These are phyloP conservation scores for Neoboletus magnificus DNA, from an alignment of 768 basidiomycete species.

Conservation along the genomic window DNA sequence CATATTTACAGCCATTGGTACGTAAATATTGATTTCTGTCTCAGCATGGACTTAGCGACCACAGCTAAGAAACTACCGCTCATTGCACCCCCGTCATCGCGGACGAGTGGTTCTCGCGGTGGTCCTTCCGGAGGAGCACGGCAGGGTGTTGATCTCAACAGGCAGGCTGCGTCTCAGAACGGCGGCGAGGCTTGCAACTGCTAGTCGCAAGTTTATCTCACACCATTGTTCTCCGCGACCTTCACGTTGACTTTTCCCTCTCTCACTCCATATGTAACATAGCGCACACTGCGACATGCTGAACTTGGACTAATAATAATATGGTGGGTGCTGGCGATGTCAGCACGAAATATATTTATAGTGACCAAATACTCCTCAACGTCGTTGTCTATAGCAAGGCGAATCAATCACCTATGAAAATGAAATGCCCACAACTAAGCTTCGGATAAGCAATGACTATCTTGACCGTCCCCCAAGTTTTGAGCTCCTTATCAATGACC, in stretches of 20 bases:
- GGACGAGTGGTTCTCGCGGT: conserved; percentile 51
- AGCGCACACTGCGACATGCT: conserved; percentile 26
- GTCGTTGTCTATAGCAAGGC: neutral
- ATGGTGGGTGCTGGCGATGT: conserved; percentile 5
- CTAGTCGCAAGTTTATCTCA: conserved; percentile 34
- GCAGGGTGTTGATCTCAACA: conserved; percentile 80
- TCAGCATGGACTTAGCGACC: neutral
- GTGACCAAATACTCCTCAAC: neutral
- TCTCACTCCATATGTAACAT: conserved; percentile 30
- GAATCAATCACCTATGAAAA: neutral
- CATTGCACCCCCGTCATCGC: conserved; percentile 63
- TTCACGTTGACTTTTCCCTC: conserved; percentile 12
- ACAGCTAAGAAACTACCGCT: conserved; percentile 88
- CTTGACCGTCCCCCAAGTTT: neutral
- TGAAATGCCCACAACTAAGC: neutral
- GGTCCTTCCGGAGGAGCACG: conserved; percentile 48
- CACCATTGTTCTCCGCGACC: neutral
- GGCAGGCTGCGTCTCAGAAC: conserved; percentile 47
- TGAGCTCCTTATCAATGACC: conserved; percentile 50
- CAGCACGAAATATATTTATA: conserved; percentile 6
- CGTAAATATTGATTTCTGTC: conserved; percentile 22
- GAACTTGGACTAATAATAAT: conserved; percentile 27
- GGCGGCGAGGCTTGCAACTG: conserved; percentile 75
- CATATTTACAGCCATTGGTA: conserved; percentile 84
- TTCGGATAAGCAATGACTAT: no score